These are phyloP conservation scores for Mycena albidolilacea DNA, from an alignment of 768 basidiomycete genomes.

Conservation along the genomic window DNA sequence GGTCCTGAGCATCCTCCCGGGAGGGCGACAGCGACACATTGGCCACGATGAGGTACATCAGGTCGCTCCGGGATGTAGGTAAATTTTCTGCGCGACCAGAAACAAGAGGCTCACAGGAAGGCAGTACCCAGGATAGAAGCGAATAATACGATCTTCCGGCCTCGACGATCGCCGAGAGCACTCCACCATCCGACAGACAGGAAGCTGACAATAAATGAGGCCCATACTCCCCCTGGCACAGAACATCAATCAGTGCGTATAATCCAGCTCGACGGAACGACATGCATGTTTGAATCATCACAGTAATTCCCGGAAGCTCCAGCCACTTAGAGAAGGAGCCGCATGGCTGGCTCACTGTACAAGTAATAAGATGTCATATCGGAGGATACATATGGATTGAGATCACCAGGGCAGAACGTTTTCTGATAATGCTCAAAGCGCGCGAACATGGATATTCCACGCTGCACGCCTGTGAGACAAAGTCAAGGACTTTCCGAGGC, in stretches of 20 bases:
- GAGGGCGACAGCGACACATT: neutral
- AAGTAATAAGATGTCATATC: neutral
- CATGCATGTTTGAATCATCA: conserved; percentile 25
- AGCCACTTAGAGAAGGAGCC: conserved; percentile 20
- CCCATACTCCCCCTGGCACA: conserved; percentile 19
- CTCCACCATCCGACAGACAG: conserved; percentile 26
- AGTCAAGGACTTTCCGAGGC: neutral
- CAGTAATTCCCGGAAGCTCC: conserved; percentile 23
- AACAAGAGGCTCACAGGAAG: conserved; percentile 17
- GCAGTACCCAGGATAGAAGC: conserved; percentile 11
- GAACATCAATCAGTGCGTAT: neutral
- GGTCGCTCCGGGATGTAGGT: conserved; percentile 9
- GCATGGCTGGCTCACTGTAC: neutral
- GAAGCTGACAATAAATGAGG: conserved; percentile 36
- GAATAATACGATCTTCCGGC: neutral
- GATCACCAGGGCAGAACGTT: conserved; percentile 26
- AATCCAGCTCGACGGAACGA: neutral
- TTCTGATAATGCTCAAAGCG: conserved; percentile 30
- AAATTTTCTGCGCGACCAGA: neutral
- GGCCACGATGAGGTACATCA: conserved; percentile 29
- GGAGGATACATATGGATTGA: neutral
- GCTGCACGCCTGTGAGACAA: neutral
- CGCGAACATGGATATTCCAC: conserved; percentile 31
- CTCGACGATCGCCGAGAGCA: neutral
- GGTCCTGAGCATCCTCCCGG: conserved; percentile 10